phyloP scores from a whole-genome alignment of 2,329 filamentous ascomycete genomes.

The Colletotrichum sp. region DNA sequence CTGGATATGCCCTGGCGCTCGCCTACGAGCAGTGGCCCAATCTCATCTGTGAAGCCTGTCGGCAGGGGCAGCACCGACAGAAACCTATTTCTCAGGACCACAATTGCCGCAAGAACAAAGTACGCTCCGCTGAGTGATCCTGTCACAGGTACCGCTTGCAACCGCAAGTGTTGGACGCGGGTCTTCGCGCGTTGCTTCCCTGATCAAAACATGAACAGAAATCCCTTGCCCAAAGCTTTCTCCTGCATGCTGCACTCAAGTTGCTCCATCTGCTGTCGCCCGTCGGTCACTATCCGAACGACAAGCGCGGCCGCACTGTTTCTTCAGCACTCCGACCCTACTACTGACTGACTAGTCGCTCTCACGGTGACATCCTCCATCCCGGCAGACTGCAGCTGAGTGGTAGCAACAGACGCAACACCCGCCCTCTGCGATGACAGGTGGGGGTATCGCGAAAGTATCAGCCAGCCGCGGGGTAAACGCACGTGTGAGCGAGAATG shows the following conservation, averaged over 20 bases:
- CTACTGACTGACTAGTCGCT: background rate
- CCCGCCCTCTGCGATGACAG: background rate
- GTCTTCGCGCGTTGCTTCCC: background rate
- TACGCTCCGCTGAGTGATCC: background rate
- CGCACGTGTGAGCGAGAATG: background rate
- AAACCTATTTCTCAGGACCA: background rate
- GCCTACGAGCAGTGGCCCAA: background rate
- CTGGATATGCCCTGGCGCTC: conserved; percentile 1
- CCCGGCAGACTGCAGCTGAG: background rate
- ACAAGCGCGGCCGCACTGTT: background rate
- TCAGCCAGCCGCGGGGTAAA: conserved; percentile 4
- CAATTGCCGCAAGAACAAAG: background rate
- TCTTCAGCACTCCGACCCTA: background rate
- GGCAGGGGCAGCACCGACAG: background rate
- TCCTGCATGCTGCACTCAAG: background rate
- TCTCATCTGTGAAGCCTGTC: background rate
- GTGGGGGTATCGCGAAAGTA: background rate
- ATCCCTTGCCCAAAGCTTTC: background rate
- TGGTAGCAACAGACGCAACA: conserved; percentile 3
- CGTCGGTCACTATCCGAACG: background rate
- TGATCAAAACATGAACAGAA: background rate
- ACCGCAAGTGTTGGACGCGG: background rate
- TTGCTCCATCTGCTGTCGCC: background rate
- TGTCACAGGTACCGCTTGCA: background rate
- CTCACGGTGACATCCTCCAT: background rate